Percentiles rank a stretch among this genome's conserved stretches.
Conservation (phyloP, 2,329 filamentous ascomycete species). For the Orbilia ellipsospora region DNA sequence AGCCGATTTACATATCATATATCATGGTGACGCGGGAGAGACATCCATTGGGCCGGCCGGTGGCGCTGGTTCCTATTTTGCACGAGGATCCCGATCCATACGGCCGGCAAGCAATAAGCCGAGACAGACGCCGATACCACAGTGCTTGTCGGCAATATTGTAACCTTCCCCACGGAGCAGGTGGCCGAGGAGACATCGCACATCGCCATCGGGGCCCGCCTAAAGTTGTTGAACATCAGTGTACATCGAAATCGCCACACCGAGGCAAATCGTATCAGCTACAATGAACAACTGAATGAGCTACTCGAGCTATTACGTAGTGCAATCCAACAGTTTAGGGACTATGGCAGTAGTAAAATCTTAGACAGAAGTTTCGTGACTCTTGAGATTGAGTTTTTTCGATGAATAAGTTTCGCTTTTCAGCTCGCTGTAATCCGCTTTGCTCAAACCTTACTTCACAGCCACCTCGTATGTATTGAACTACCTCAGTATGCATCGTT, state of each 20-base stretch:
- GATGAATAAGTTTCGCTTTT: no score
- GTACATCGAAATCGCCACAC: conserved; percentile 6
- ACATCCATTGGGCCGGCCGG: conserved; percentile 25
- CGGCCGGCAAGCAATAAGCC: conserved; percentile 23
- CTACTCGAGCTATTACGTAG: conserved; percentile 17
- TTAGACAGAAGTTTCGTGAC: no score
- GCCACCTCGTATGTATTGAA: no score
- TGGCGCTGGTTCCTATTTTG: background rate
- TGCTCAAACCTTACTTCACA: no score
- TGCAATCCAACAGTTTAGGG: background rate
- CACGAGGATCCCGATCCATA: conserved; percentile 5
- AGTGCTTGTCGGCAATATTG: conserved; percentile 8
- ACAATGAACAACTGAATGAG: background rate
- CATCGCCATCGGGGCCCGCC: conserved; percentile 43
- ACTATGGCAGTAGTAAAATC: no score
- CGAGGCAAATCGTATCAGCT: conserved; percentile 6
- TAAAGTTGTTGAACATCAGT: conserved; percentile 4
- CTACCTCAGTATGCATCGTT: background rate
- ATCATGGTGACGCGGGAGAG: background rate
- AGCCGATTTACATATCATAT: background rate
- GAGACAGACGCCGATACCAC: conserved; percentile 32
- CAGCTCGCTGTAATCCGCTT: no score
- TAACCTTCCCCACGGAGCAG: conserved; percentile 38
- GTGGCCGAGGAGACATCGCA: conserved; percentile 28
- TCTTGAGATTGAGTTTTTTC: no score